Evolutionary conservation across 257 asterid species (phyloP).

Genomic region (Rehmannia glutinosa): DNA sequence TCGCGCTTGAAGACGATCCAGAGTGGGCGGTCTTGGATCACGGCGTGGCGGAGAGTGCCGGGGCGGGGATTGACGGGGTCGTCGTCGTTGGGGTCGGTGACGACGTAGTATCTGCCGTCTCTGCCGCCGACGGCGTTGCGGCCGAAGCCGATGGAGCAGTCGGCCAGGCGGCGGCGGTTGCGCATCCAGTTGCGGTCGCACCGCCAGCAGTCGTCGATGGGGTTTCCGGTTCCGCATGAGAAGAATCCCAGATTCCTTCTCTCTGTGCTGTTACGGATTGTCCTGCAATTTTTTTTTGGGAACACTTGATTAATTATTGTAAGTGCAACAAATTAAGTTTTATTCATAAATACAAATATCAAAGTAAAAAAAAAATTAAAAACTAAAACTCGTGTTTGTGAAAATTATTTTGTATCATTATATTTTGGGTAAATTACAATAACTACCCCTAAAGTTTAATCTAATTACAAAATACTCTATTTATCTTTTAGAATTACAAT

Average conservation of each 20-base stretch:
- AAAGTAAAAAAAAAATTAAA: too few species aligned
- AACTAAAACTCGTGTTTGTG: too few species aligned
- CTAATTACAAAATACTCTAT: too few species aligned
- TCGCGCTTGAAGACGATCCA: conserved; percentile 85
- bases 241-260: conserved; percentile 75
- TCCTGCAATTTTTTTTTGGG: conserved; percentile 35
- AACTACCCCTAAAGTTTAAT: too few species aligned
- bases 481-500: too few species aligned
- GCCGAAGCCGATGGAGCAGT: conserved; percentile 87
- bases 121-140: conserved; percentile 84
- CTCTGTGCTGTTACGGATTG: conserved; percentile 59
- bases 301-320: background rate
- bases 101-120: conserved; percentile 70
- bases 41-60: conserved; percentile 89
- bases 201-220: conserved; percentile 95
- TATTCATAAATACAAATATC: too few species aligned
- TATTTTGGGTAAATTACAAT: too few species aligned
- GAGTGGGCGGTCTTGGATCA: conserved; percentile 67
- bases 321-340: too few species aligned
- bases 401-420: too few species aligned
- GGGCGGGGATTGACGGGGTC: conserved; percentile 76
- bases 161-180: conserved; percentile 74
- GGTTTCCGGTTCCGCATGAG: conserved; percentile 72
- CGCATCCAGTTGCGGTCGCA: conserved; percentile 71
- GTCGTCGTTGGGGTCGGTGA: conserved; percentile 57